Conservation (phyloP, 2,329 filamentous ascomycete genomes). For the Dothidotthia symphoricarpi region DNA sequence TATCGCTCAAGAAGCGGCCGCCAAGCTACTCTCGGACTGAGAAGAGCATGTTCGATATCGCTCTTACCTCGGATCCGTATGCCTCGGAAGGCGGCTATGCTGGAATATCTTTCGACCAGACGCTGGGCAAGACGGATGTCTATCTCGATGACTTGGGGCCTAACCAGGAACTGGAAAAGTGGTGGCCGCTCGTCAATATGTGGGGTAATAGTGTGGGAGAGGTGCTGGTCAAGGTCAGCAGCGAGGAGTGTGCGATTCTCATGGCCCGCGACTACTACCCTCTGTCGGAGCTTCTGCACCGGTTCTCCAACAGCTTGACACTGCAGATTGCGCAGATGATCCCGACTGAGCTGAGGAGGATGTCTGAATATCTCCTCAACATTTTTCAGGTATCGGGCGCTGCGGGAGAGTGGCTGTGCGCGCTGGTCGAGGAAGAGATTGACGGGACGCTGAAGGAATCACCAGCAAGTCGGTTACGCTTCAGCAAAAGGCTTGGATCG, state of each 20-base stretch:
- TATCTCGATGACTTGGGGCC: conserved; percentile 74
- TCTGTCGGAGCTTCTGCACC: conserved; percentile 78
- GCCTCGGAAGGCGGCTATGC: conserved; percentile 45
- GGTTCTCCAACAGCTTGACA: conserved; percentile 79
- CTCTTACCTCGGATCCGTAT: conserved; percentile 30
- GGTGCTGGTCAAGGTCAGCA: conserved; percentile 76
- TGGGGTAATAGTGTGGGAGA: conserved; percentile 75
- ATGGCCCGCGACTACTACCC: conserved; percentile 81
- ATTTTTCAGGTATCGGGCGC: conserved; percentile 91
- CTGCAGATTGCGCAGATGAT: conserved; percentile 78
- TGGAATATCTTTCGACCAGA: conserved; percentile 50
- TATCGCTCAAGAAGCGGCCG: conserved; percentile 66
- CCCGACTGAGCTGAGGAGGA: conserved; percentile 70
- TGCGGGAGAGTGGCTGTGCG: conserved; percentile 85
- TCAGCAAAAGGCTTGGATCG: conserved; percentile 68
- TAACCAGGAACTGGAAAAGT: conserved; percentile 78
- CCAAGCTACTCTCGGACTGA: conserved; percentile 40
- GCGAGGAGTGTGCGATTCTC: conserved; percentile 87
- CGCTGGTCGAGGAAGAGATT: conserved; percentile 93
- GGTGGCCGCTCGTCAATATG: conserved; percentile 77
- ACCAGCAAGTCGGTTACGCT: conserved; percentile 64
- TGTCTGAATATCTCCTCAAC: conserved; percentile 85
- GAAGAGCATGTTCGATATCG: conserved; percentile 39
- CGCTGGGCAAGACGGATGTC: conserved; percentile 75
- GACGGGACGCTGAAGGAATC: conserved; percentile 85